These are phyloP conservation scores for Trypanosoma caninum DNA, from an alignment of 208 protist genomes.

Conservation along the genomic window DNA sequence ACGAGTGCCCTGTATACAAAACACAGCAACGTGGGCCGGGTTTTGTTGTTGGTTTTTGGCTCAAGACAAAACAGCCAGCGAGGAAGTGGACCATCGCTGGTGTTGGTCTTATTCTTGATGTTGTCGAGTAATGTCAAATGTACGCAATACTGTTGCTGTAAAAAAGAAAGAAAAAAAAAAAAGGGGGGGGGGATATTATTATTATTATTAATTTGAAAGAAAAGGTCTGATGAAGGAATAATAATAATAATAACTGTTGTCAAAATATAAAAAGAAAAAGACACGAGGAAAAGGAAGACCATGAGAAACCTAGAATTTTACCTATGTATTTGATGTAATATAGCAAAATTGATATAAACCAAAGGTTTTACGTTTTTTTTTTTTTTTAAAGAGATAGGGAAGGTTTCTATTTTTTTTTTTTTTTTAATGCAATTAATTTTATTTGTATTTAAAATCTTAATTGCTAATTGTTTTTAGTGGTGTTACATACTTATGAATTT, in stretches of 20 bases:
- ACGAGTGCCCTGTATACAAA: slow-evolving; percentile 98
- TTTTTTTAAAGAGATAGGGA: background rate
- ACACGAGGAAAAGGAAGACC: background rate
- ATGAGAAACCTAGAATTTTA: background rate
- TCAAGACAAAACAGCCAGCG: slow-evolving; percentile 94
- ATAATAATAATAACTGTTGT: too few species aligned
- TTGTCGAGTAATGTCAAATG: slow-evolving; percentile 77
- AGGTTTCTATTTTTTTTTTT: slow-evolving; percentile 8
- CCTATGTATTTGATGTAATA: background rate
- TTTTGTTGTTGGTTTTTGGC: slow-evolving; percentile 94
- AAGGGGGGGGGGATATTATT: background rate
- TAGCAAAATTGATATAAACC: background rate
- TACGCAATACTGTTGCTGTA: too few species aligned
- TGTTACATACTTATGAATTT: too few species aligned
- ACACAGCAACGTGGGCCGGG: slow-evolving; percentile 93
- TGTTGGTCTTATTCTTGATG: slow-evolving; percentile 94
- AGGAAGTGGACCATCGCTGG: slow-evolving; percentile 97
- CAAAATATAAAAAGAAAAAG: too few species aligned
- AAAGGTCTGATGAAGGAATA: background rate
- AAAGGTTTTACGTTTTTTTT: background rate
- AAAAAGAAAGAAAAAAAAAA: too few species aligned
- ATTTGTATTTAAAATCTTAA: too few species aligned
- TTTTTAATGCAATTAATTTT: too few species aligned
- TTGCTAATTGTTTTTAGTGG: too few species aligned
- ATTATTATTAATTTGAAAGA: background rate